Evolutionary conservation across 2,329 filamentous ascomycete species (phyloP).

Genomic region (Tolypocladium pustulatum): DNA sequence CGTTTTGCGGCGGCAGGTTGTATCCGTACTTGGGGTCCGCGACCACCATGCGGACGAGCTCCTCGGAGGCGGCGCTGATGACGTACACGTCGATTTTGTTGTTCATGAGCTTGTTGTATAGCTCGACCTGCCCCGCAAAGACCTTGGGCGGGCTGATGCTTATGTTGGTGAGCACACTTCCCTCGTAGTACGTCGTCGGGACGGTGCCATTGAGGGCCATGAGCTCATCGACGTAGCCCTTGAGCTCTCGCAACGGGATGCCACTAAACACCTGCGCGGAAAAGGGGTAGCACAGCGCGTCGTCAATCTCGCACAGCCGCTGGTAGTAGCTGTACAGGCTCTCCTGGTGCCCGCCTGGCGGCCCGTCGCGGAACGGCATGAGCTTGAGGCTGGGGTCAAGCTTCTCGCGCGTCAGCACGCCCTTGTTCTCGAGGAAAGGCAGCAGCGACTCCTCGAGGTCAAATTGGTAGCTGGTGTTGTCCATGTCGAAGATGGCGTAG

Average conservation of each 20-base stretch:
- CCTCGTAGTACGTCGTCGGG: slow-evolving; percentile 23
- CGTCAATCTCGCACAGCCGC: slow-evolving; percentile 30
- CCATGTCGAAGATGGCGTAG: slow-evolving; percentile 33
- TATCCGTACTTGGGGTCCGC: slow-evolving; percentile 33
- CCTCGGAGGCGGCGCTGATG: slow-evolving; percentile 29
- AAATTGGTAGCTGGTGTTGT: slow-evolving; percentile 31
- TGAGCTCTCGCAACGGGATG: slow-evolving; percentile 31
- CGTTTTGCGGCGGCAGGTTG: slow-evolving; percentile 31
- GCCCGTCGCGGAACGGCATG: slow-evolving; percentile 30
- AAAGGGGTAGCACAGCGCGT: slow-evolving; percentile 31
- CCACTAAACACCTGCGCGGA: slow-evolving; percentile 30
- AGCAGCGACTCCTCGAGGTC: slow-evolving; percentile 33
- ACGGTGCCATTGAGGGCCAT: slow-evolving; percentile 29
- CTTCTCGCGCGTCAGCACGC: slow-evolving; percentile 27
- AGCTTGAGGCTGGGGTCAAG: slow-evolving; percentile 28
- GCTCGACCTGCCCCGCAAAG: slow-evolving; percentile 29
- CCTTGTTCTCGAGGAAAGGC: slow-evolving; percentile 30
- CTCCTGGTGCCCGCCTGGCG: slow-evolving; percentile 20
- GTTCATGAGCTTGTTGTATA: slow-evolving; percentile 30
- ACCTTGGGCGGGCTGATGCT: slow-evolving; percentile 23
- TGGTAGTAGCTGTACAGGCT: slow-evolving; percentile 33
- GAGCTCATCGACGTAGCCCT: slow-evolving; percentile 35
- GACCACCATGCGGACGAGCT: slow-evolving; percentile 34
- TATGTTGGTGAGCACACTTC: slow-evolving; percentile 15
- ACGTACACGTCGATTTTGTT: slow-evolving; percentile 34